Evolutionary conservation across 495 filamentous ascomycete species (phyloP).

Genomic region (Aspergillus steynii): DNA sequence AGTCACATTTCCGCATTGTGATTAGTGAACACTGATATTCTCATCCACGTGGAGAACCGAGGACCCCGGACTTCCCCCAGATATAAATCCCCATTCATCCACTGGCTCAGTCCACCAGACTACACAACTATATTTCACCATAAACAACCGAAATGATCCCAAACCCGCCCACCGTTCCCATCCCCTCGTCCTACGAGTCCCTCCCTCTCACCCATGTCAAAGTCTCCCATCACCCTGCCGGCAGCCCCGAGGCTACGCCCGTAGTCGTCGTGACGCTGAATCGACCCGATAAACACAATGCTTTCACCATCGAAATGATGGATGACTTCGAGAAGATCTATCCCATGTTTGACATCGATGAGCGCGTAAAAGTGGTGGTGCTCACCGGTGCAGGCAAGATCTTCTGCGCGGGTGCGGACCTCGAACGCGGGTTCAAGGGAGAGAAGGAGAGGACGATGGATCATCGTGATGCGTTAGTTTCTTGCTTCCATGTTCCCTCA

Average conservation of each 20-base stretch:
- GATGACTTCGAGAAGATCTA: constrained; percentile 49
- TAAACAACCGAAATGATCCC: constrained; percentile 1
- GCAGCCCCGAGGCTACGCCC: constrained; percentile 43
- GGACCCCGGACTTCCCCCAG: neutral
- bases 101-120: too few relatives aligned
- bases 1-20: neutral
- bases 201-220: constrained; percentile 46
- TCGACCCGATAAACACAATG: constrained; percentile 54
- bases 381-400: constrained; percentile 52
- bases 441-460: constrained; percentile 27
- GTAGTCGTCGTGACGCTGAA: constrained; percentile 53
- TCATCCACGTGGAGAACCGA: neutral
- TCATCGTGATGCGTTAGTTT: constrained; percentile 10
- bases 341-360: constrained; percentile 47
- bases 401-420: constrained; percentile 60
- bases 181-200: constrained; percentile 21
- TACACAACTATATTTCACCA: neutral
- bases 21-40: neutral
- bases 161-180: neutral
- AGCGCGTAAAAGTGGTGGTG: constrained; percentile 53
- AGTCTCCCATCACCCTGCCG: constrained; percentile 44
- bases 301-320: constrained; percentile 53
- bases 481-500: neutral
- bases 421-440: constrained; percentile 26
- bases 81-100: neutral